Percentiles rank a stretch among this genome's conserved stretches.
Evolutionary conservation across 2,329 filamentous ascomycete species (phyloP).

Genomic region (Aurifilum marmelostoma): DNA sequence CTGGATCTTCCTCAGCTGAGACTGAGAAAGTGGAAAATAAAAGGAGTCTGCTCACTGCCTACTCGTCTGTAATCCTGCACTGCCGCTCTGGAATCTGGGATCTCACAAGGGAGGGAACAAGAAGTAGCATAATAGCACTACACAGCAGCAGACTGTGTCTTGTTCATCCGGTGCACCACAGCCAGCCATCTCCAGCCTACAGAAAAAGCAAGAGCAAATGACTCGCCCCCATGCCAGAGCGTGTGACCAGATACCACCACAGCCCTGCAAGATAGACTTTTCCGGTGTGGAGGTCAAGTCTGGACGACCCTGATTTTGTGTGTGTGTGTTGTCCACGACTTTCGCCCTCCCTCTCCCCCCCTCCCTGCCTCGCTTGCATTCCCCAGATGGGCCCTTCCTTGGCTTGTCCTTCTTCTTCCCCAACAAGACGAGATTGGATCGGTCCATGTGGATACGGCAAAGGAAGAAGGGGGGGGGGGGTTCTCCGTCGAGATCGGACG

Average conservation of each 20-base stretch:
- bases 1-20: too few species aligned
- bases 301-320: too few species aligned
- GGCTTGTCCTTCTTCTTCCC: background rate
- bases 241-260: background rate
- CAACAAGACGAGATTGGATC: background rate
- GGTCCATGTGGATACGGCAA: background rate
- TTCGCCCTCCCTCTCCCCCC: background rate
- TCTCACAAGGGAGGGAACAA: too few species aligned
- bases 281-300: conserved; percentile 2
- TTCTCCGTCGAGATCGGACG: background rate
- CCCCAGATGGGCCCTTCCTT: background rate
- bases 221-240: background rate
- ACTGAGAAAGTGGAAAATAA: too few species aligned
- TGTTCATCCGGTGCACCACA: too few species aligned
- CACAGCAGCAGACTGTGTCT: too few species aligned
- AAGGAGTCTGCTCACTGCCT: too few species aligned
- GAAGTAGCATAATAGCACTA: too few species aligned
- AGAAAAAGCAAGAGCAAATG: background rate
- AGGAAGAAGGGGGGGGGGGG: too few species aligned
- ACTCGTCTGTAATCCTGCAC: too few species aligned
- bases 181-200: background rate
- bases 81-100: too few species aligned
- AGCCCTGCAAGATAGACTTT: conserved; percentile 13
- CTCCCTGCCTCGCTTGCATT: too few species aligned
- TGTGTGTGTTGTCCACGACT: background rate